These are phyloP conservation scores for Pythium apleroticum DNA, from an alignment of 352 stramenopile genomes.

Conservation along the genomic window DNA sequence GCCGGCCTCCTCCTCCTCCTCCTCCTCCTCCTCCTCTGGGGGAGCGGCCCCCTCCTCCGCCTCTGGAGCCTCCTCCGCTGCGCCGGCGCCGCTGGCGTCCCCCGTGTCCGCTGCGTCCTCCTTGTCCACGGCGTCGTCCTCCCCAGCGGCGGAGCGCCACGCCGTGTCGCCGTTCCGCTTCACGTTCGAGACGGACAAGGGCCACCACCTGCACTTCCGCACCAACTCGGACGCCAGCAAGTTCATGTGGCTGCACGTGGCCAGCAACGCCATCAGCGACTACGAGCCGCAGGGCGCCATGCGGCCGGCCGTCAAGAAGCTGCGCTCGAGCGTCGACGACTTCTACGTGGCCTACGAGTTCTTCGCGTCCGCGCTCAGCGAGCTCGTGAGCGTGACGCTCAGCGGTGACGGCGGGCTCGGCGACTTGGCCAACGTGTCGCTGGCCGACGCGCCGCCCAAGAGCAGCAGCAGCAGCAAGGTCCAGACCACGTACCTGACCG, in stretches of 20 bases:
- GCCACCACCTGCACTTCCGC: slow-evolving; percentile 84
- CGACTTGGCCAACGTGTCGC: slow-evolving; percentile 2
- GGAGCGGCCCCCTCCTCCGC: slow-evolving; percentile 10
- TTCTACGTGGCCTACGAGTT: slow-evolving; percentile 83
- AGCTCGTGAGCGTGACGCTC: slow-evolving; percentile 47
- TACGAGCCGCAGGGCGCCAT: slow-evolving; percentile 40
- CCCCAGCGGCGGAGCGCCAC: slow-evolving; percentile 1
- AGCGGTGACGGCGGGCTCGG: neutral
- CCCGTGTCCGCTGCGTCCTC: neutral
- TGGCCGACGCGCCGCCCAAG: slow-evolving; percentile 21
- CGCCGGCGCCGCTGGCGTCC: neutral
- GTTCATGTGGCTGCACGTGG: slow-evolving; percentile 81
- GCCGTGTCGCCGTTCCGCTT: slow-evolving; percentile 68
- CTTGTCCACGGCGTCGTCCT: neutral
- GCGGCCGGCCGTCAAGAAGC: slow-evolving; percentile 26
- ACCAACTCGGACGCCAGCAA: slow-evolving; percentile 82
- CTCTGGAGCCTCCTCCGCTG: neutral
- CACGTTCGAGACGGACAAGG: slow-evolving; percentile 79
- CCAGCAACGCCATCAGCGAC: slow-evolving; percentile 59
- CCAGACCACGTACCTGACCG: slow-evolving; percentile 40
- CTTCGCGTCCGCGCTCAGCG: slow-evolving; percentile 59
- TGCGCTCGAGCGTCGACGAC: slow-evolving; percentile 58
- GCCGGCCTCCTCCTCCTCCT: neutral
- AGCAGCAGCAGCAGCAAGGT: slow-evolving; percentile 48
- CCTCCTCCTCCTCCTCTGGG: slow-evolving; percentile 8